Base-by-base conservation (phyloP, 1,284 basidiomycete genomes). In the Leucoagaricus sp. region DNA sequence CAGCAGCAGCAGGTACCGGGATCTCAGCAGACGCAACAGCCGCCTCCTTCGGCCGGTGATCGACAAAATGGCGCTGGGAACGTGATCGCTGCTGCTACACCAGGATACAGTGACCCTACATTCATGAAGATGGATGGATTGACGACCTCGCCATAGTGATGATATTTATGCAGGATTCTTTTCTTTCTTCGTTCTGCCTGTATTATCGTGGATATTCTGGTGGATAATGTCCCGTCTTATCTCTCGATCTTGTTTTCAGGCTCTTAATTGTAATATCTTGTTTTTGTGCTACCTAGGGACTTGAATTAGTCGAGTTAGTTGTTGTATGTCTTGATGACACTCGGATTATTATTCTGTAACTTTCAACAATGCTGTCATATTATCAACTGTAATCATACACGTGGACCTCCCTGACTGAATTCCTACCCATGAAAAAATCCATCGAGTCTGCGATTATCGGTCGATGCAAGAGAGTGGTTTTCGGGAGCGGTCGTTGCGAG, bases 81-180 rank as follows among this genome's bases (percentile, higher is more conserved):
- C 21, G 56, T 59, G 53, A 55, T 58, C 56, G 31, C 58, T 51
- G 26, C 65, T 40, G 52, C 60, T 55, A 55, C 36, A 47, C 38
- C 65, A 41, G 58, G 61, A 34, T 68, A 66, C 52, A 61, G 59
- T 19, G 63, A 62, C 23, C 65, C 67, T 61, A 63, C 53, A 21
- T 73, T 68, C 58, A 60, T 73, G 60, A 74, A 76, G 63, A 66
- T 71, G 65, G 69, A 64, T 52, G 72, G 73, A 50, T 59, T 75
- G 53, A 65, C 67, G 17, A 69, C 68, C 55, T 75, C 74, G 31
- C 72, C 75, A 62, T 76, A 72, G 64, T 21, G 46, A 49, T 21
- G 31, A 25, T 46, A 28, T 46, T 13, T 6, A 17, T 15, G 33
- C 26, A 21, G 31, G 8, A 25, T 15, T 8, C 19, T 17, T 21